Evolutionary conservation across 2,329 filamentous ascomycete species (phyloP), one percentile per base, ranked within the genome.

Genomic region (Fusarium palustre): DNA sequence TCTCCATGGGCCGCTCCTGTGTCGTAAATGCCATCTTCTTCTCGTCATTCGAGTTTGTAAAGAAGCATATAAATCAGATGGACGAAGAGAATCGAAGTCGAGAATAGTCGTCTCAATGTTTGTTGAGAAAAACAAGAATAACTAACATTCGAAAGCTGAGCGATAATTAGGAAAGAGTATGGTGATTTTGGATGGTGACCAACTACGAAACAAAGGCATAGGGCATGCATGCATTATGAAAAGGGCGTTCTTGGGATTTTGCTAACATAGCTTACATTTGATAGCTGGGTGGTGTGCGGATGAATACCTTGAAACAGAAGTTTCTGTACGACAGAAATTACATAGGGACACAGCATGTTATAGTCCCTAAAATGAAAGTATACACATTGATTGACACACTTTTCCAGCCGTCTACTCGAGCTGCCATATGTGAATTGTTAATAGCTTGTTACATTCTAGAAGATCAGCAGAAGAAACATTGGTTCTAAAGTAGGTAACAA

Each of bases 11-110:
- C 70, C 89, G 93, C 58, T 94, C 92, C 15, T 94, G 91, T 74
- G 85, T 93, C 54, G 90, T 96, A 72, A 97, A 97, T 77, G 92
- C 92, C 70, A 92, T 97, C 74, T 97, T 97, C 85, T 97, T 97
- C 81, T 94, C 92, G 43, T 91, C 90, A 39, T 97, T 96, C 77
- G 93, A 97, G 80, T 90, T 93, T 74, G 86, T 92, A 74, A 96
- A 96, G 82, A 90, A 90, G 77, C 84, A 85, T 69, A 88, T 89
- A 79, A 85, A 86, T 75, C 79, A 81, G 12, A 80, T 87, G 68
- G 84, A 87, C 39, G 84, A 88, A 50, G 74, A 78, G 24, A 62
- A 67, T 36, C 66, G 39, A 55, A 39, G 41, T 31, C 69, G 59
- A 68, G 22, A 52, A 16, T 18, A 53, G 36, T 24, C 46, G 43